Evolutionary conservation across 2,329 filamentous ascomycete genomes (phyloP).

Genomic region (Salinomyces thailandicus): DNA sequence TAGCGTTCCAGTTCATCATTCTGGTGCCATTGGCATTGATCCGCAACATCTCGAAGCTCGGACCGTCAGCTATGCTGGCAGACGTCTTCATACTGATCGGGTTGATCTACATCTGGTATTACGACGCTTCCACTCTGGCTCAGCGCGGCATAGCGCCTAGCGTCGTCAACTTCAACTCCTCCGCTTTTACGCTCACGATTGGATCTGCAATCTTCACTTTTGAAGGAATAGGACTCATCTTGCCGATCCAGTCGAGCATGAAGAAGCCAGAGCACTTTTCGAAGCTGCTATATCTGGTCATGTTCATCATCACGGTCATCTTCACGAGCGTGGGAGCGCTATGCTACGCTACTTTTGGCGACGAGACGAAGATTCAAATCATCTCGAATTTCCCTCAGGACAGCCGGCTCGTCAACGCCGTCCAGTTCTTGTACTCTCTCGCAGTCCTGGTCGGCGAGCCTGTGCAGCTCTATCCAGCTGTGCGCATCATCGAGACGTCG

Average conservation of each 20-base stretch:
- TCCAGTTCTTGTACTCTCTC: slow-evolving; percentile 64
- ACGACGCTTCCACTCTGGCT: slow-evolving; percentile 50
- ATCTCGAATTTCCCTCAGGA: slow-evolving; percentile 66
- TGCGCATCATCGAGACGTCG: slow-evolving; percentile 59
- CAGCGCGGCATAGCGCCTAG: slow-evolving; percentile 47
- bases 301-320: slow-evolving; percentile 62
- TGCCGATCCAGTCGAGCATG: slow-evolving; percentile 70
- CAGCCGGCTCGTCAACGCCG: slow-evolving; percentile 61
- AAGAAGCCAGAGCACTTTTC: slow-evolving; percentile 57
- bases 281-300: slow-evolving; percentile 55
- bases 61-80: slow-evolving; percentile 56
- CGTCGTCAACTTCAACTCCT: slow-evolving; percentile 60
- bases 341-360: slow-evolving; percentile 64
- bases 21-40: slow-evolving; percentile 60
- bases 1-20: slow-evolving; percentile 53
- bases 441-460: slow-evolving; percentile 64
- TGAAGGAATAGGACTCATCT: slow-evolving; percentile 65
- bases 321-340: slow-evolving; percentile 63
- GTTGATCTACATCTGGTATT: slow-evolving; percentile 63
- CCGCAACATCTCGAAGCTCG: slow-evolving; percentile 64
- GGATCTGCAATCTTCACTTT: slow-evolving; percentile 69
- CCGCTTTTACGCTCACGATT: slow-evolving; percentile 58
- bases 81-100: slow-evolving; percentile 64
- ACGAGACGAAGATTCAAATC: slow-evolving; percentile 58
- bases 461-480: slow-evolving; percentile 63